Evolutionary conservation across 345 rosid species (phyloP), one percentile per base, ranked within the genome.

Genomic region (Excoecaria cochinchinensis): DNA sequence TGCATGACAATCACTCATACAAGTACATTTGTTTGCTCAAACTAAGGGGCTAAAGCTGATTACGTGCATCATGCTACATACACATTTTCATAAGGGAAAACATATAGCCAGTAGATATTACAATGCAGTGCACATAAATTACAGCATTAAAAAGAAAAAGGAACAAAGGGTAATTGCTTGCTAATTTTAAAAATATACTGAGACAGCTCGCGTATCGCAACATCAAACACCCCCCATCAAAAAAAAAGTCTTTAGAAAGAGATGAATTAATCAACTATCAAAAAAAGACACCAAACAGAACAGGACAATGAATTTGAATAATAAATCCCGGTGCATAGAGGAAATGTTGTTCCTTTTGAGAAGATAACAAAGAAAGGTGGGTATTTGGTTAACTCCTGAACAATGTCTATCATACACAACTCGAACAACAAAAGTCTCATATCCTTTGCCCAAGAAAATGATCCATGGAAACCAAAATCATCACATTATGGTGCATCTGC

Each of bases 401-500:
- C 72, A 78, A 74, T 68, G 70, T 60, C 78, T 73, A 65, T 59
- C 51, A 76, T 79, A 81, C 73, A 83, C 76, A 77, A 69, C 81
- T 74, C 61, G 15, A 15, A 58, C 68, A 44, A 72, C 72, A 67
- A 74, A 72, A 75, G 5, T 55, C 36, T 70, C 80, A 81, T 74
- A 73, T 66, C 80, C 81, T 62, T 57, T 19, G 56, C 56, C 71
- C 59, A 19, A 59, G 59, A 39, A 57, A 76, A 24, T 51, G 24
- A 63, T 59, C 65, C 8, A 69, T 50, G 17, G 79, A 76, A 73
- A 61, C 55, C 77, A 72, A 68, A 58, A 16, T 25, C 67, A 61
- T 87, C 70, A 95, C 98, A 95, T 84, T 82, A 93, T 89, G 84
- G 88, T 89, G 88, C 98, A 95, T 42, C 98, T 89, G 64, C 97